Percentiles rank a stretch among this genome's conserved stretches.
Evolutionary conservation across 2,329 filamentous ascomycete species (phyloP).

Genomic region (Phaeosphaeria sp.): DNA sequence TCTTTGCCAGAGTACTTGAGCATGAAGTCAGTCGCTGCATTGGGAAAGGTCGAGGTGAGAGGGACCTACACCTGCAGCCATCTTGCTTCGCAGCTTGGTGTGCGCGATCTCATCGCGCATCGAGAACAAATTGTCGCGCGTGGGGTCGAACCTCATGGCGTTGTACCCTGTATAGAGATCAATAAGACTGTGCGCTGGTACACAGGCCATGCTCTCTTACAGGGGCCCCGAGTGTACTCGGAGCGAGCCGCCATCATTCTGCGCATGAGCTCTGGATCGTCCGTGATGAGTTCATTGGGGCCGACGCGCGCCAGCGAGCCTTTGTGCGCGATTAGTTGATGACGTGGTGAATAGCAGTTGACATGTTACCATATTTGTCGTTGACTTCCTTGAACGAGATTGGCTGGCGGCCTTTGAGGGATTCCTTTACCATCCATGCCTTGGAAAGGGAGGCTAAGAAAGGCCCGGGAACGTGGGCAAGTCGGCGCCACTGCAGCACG

Average conservation of each 20-base stretch:
- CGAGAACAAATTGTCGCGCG: constrained; percentile 58
- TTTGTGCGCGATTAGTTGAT: not conserved
- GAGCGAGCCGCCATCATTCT: constrained; percentile 52
- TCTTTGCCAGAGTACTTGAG: constrained; percentile 52
- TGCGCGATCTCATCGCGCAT: constrained; percentile 57
- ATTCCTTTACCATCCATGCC: constrained; percentile 21
- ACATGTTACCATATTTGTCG: constrained; percentile 22
- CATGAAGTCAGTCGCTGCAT: not conserved
- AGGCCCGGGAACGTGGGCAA: constrained; percentile 30
- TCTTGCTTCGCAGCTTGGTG: constrained; percentile 47
- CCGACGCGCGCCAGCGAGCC: constrained; percentile 49
- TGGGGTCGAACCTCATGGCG: constrained; percentile 58
- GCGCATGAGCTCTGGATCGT: constrained; percentile 55
- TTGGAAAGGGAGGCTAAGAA: constrained; percentile 26
- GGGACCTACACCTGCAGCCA: constrained; percentile 50
- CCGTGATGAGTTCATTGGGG: constrained; percentile 56
- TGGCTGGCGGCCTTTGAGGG: constrained; percentile 20
- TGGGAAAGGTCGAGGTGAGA: constrained; percentile 42
- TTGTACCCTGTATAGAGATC: constrained; percentile 27
- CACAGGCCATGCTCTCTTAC: constrained; percentile 24
- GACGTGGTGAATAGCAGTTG: not conserved
- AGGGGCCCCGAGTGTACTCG: constrained; percentile 39
- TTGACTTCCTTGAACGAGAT: constrained; percentile 14
- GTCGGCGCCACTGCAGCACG: constrained; percentile 24
- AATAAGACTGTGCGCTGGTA: not conserved